Base-by-base conservation (phyloP, 306 rosid species). In the Rosa rugosa region DNA sequence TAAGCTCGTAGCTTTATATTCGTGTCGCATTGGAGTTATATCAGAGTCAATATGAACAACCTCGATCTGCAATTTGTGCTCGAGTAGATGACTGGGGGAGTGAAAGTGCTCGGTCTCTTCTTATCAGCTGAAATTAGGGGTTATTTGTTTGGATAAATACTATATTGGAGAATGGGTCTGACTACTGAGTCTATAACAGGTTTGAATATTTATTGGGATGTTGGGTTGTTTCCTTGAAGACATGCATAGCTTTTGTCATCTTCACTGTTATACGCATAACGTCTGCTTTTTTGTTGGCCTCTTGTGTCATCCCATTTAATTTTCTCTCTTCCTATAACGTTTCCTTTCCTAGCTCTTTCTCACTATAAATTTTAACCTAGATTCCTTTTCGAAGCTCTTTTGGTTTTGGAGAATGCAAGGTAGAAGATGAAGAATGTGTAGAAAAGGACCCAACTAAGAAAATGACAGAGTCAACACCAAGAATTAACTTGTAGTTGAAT, bases 391-490 rank as follows among this genome's bases (percentile, higher is more conserved):
- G 6, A 5, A 5, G 57, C 57, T 51, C 17, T 51, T 51, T 51
- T 51, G 18, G 5, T 16, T 51, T 51, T 51, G 57, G 57, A 51
- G 4, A 17, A 16, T 51, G 18, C 22, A 17, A 16, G 2, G 18
- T 13, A 5, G 9, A 18, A 51, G 57, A 51, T 31, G 36, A 2
- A 31, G 57, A 51, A 51, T 56, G 27, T n/a, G 62, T 53, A 56
- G 63, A 54, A 54, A 20, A 54, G 80, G 1, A 31, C 36, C 36
- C 36, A 31, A 31, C 0, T 31, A 31, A 31, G 36, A 31, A 31
- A 89, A 83, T 86, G 83, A 54, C 11, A 54, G 85, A 85, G 71
- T 79, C 87, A 31, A 31, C 36, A 31, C 36, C 36, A 31, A 27
- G 31, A 27, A 27, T 27, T 27, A 31, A 31, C 36, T 31, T 31